phyloP scores from a whole-genome alignment of 306 rosid species.

The Medicago lupulina region DNA sequence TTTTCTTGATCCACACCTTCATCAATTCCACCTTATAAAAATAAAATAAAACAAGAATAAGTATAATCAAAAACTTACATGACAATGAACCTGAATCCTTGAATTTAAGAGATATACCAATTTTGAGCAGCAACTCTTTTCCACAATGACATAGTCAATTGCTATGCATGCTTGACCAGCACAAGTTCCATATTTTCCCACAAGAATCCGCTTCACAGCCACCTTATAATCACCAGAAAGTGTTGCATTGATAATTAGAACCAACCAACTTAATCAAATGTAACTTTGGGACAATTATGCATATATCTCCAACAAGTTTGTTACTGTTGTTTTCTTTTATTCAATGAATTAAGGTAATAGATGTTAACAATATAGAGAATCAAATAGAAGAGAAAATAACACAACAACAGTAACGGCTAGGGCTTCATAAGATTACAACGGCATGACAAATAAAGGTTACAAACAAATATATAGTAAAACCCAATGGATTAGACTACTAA shows the following conservation, averaged over 20 bases:
- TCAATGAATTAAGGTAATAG: background rate
- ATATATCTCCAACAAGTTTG: background rate
- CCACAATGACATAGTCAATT: conserved; percentile 68
- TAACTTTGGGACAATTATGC: background rate
- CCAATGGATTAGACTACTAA: too few relatives aligned
- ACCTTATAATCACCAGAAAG: conserved; percentile 43
- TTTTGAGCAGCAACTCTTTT: conserved; percentile 48
- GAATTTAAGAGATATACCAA: conserved; percentile 48
- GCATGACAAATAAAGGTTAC: too few relatives aligned
- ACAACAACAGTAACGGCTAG: too few relatives aligned
- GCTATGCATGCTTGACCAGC: conserved; percentile 87
- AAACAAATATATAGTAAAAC: too few relatives aligned
- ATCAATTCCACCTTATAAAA: conserved; percentile 57
- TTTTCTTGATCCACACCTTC: conserved; percentile 56
- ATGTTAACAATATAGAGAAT: too few relatives aligned
- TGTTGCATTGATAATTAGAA: conserved; percentile 1
- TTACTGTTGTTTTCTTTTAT: background rate
- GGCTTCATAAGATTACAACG: too few relatives aligned
- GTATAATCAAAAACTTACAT: background rate
- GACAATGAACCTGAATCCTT: background rate
- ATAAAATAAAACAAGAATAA: conserved; percentile 31
- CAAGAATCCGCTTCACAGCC: conserved; percentile 58
- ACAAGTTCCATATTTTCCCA: conserved; percentile 74
- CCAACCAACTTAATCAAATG: background rate
- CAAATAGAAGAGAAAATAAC: too few relatives aligned